A percentile compares a stretch with the other conserved stretches of the same genome.
These are phyloP conservation scores for Podaxis sp. DNA, from an alignment of 768 basidiomycete genomes.

Conservation along the genomic window DNA sequence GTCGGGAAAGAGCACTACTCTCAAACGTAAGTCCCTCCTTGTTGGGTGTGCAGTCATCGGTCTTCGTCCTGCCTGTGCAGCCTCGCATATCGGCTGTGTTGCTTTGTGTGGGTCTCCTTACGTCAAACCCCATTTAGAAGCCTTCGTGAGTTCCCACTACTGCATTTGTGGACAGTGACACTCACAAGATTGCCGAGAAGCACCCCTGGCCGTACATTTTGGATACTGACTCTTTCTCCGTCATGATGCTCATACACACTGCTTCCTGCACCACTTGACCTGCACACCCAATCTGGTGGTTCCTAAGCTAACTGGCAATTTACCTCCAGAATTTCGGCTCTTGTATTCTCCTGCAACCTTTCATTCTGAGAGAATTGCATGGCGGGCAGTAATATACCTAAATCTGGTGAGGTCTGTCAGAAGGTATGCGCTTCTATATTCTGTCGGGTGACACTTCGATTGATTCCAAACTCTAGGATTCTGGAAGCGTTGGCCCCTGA, in stretches of 20 bases:
- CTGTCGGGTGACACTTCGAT: conserved; percentile 16
- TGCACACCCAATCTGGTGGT: background rate
- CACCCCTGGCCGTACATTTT: background rate
- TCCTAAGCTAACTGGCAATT: background rate
- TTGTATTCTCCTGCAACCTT: conserved; percentile 77
- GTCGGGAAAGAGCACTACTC: conserved; percentile 85
- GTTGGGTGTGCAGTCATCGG: conserved; percentile 4
- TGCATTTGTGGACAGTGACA: background rate
- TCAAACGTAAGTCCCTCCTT: conserved; percentile 69
- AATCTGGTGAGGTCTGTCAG: conserved; percentile 83
- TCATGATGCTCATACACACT: background rate
- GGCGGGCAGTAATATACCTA: conserved; percentile 86
- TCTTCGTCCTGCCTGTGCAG: conserved; percentile 9
- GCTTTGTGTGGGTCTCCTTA: conserved; percentile 14
- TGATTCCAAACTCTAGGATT: conserved; percentile 44
- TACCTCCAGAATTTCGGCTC: conserved; percentile 72
- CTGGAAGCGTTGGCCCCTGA: conserved; percentile 73
- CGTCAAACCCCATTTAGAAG: conserved; percentile 11
- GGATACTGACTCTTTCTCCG: background rate
- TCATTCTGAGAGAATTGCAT: conserved; percentile 76
- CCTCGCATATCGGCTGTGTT: conserved; percentile 9
- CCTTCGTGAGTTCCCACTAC: conserved; percentile 7
- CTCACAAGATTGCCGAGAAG: background rate
- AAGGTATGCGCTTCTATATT: conserved; percentile 38
- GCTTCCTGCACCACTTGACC: conserved; percentile 1